Conservation (phyloP, 2,329 filamentous ascomycete genomes). For the Arthroderma sp. region DNA sequence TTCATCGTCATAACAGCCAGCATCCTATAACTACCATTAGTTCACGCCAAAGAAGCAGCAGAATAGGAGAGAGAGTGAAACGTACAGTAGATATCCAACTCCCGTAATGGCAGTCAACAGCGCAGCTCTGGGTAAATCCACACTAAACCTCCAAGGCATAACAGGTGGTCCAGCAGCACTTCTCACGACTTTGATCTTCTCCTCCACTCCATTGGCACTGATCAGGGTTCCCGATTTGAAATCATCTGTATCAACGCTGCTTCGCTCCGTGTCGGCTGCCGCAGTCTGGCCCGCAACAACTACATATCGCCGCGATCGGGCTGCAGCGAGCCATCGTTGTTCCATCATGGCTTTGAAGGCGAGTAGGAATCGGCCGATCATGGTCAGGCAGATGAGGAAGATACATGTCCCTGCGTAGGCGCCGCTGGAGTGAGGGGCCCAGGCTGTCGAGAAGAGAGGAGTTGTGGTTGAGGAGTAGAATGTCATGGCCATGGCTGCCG, state of each 20-base stretch:
- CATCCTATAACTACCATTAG: conserved; percentile 50
- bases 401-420: conserved; percentile 82
- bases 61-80: conserved; percentile 15
- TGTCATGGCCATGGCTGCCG: conserved; percentile 23
- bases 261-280: conserved; percentile 20
- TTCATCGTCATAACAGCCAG: conserved; percentile 85
- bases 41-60: conserved; percentile 6
- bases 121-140: conserved; percentile 60
- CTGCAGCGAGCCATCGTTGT: conserved; percentile 54
- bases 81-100: conserved; percentile 75
- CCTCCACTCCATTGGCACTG: conserved; percentile 65
- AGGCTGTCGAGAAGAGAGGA: conserved; percentile 52
- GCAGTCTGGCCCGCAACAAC: conserved; percentile 52
- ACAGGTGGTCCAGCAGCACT: conserved; percentile 36
- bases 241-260: conserved; percentile 39
- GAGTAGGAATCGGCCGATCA: conserved; percentile 55
- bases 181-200: conserved; percentile 62
- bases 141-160: conserved; percentile 67
- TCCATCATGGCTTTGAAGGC: conserved; percentile 51
- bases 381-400: conserved; percentile 67
- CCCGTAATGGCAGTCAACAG: conserved; percentile 61
- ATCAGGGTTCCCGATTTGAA: conserved; percentile 52
- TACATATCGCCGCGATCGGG: conserved; percentile 64
- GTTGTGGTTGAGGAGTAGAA: conserved; percentile 42
- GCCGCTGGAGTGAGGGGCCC: conserved; percentile 59